Evolutionary conservation across 2,329 filamentous ascomycete species (phyloP).

Genomic region (Penicillium sp.): DNA sequence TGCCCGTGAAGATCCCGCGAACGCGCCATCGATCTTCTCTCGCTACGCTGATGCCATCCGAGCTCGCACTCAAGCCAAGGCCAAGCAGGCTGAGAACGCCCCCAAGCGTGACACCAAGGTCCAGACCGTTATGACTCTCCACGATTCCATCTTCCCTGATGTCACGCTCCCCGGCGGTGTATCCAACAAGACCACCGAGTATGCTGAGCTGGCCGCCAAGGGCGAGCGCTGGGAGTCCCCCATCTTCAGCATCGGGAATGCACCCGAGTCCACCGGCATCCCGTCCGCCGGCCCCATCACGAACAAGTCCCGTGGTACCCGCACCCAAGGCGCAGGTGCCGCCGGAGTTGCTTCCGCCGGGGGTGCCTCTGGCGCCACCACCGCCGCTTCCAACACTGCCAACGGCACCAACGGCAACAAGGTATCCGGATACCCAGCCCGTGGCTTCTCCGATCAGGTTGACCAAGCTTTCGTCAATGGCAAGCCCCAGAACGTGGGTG

Average conservation of each 20-base stretch:
- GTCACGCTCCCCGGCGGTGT: constrained; percentile 84
- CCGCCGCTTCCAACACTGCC: constrained; percentile 2
- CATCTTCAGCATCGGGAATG: constrained; percentile 82
- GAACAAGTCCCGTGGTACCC: constrained; percentile 58
- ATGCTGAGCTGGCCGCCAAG: constrained; percentile 80
- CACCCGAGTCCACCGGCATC: constrained; percentile 68
- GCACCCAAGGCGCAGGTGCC: constrained; percentile 21
- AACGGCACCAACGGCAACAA: constrained; percentile 6
- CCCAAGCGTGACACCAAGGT: constrained; percentile 65
- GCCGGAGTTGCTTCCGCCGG: constrained; percentile 14
- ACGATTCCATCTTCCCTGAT: constrained; percentile 89
- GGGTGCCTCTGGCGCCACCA: constrained; percentile 11
- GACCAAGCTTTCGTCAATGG: constrained; percentile 32
- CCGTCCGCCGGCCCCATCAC: constrained; percentile 56
- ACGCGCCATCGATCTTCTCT: constrained; percentile 78
- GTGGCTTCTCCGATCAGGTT: constrained; percentile 34
- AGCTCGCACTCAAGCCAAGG: constrained; percentile 69
- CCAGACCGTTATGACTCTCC: constrained; percentile 79
- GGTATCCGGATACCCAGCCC: constrained; percentile 20
- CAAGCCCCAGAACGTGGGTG: constrained; percentile 13
- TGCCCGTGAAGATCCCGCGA: constrained; percentile 65
- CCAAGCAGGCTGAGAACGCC: constrained; percentile 68
- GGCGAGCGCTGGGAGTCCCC: constrained; percentile 94
- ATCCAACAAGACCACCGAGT: constrained; percentile 90
- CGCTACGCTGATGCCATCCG: constrained; percentile 77